Evolutionary conservation across 306 rosid genomes (phyloP).

Genomic region (Lupinus albus): DNA sequence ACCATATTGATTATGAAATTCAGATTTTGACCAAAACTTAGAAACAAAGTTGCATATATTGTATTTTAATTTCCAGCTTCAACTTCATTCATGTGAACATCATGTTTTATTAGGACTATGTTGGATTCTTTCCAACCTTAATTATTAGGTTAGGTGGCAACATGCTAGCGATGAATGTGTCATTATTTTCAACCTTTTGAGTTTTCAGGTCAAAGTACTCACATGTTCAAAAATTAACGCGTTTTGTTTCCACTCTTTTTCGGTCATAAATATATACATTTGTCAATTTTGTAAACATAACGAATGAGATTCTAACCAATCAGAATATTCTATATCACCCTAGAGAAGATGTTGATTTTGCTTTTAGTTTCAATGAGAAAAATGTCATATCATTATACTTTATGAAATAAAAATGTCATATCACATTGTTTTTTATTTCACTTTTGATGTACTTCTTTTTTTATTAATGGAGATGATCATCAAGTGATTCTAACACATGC

Average conservation of each 20-base stretch:
- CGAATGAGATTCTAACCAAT: too few species aligned
- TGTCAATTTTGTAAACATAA: too few species aligned
- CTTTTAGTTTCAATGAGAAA: too few species aligned
- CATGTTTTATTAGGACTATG: constrained; percentile 3
- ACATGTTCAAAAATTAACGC: neutral
- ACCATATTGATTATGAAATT: neutral
- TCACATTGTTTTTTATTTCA: too few species aligned
- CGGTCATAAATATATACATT: neutral
- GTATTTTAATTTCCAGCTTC: constrained; percentile 2
- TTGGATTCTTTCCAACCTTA: neutral
- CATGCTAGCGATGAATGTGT: constrained; percentile 5
- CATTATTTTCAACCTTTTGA: constrained; percentile 10
- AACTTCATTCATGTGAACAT: constrained; percentile 2
- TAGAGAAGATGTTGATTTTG: too few species aligned
- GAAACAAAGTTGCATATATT: constrained; percentile 24
- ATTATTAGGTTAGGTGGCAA: constrained; percentile 37
- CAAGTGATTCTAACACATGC: too few species aligned
- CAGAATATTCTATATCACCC: too few species aligned
- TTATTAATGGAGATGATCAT: too few species aligned
- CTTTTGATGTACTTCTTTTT: too few species aligned
- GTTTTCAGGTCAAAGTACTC: constrained; percentile 16
- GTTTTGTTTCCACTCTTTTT: neutral
- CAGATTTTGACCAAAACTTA: constrained; percentile 24
- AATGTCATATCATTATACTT: too few species aligned
- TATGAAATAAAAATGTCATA: too few species aligned